Evolutionary conservation across 441 rosid genomes (phyloP).

Genomic region (Syzygium syzygioides): DNA sequence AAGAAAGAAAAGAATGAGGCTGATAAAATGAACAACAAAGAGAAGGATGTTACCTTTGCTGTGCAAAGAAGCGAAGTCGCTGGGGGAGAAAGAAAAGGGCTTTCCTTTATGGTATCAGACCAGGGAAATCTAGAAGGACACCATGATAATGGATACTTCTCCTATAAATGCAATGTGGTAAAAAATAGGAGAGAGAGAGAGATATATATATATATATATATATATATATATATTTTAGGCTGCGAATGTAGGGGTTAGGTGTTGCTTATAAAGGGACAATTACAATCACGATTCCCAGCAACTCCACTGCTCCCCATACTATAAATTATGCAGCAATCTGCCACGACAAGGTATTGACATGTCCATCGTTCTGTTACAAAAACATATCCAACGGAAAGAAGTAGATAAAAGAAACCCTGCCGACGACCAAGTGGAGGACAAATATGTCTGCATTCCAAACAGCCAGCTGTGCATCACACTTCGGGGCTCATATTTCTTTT

Average conservation of each 20-base stretch:
- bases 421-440: not conserved
- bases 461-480: not conserved
- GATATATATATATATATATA: too few relatives aligned
- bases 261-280: not conserved
- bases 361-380: not conserved
- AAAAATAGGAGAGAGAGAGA: constrained; percentile 5
- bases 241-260: not conserved
- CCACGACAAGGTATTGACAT: not conserved
- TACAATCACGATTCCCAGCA: not conserved
- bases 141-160: not conserved
- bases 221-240: too few relatives aligned
- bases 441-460: too few relatives aligned
- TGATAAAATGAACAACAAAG: not conserved
- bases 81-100: not conserved
- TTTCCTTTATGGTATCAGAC: not conserved
- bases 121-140: not conserved
- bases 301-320: too few relatives aligned
- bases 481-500: not conserved
- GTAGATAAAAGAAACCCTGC: not conserved
- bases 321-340: not conserved
- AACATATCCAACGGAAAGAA: not conserved
- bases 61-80: not conserved
- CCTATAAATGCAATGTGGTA: not conserved
- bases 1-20: not conserved
- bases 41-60: not conserved